phyloP scores from a whole-genome alignment of 2,329 filamentous ascomycete species.

The Talaromyces funiculosus region DNA sequence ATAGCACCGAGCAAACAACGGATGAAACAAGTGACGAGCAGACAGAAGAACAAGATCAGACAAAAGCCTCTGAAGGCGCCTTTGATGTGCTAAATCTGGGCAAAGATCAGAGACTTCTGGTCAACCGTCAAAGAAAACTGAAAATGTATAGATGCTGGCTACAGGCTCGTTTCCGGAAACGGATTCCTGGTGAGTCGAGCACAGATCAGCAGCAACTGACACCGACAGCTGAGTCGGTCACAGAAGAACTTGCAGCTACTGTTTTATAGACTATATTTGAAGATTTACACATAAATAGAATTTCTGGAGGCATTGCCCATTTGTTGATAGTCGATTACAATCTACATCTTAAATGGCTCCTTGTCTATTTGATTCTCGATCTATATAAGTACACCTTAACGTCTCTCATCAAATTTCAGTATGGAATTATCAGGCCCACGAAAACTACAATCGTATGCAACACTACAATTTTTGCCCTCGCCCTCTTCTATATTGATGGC shows the following conservation, averaged over 20 bases:
- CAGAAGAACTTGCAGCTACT: slow-evolving; percentile 5
- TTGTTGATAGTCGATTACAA: not conserved
- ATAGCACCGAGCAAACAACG: not conserved
- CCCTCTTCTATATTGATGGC: not conserved
- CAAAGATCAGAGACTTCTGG: slow-evolving; percentile 79
- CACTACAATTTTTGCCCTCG: not conserved
- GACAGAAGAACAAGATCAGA: not conserved
- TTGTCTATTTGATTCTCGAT: not conserved
- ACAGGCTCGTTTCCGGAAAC: slow-evolving; percentile 41
- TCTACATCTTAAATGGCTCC: not conserved
- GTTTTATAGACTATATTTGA: slow-evolving; percentile 6
- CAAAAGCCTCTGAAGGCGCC: slow-evolving; percentile 17
- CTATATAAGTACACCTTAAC: not conserved
- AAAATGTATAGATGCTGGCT: slow-evolving; percentile 97
- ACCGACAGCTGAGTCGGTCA: not conserved
- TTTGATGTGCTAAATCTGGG: slow-evolving; percentile 76
- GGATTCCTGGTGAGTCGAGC: not conserved
- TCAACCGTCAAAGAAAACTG: slow-evolving; percentile 81
- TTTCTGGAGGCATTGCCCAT: not conserved
- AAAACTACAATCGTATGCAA: not conserved
- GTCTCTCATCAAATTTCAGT: not conserved
- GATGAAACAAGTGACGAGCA: slow-evolving; percentile 13
- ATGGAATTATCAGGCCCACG: too few species aligned
- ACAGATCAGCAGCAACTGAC: not conserved
- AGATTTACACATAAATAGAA: not conserved